Conservation (phyloP, 2,329 filamentous ascomycete genomes). For the Neodidymelliopsis sp. region DNA sequence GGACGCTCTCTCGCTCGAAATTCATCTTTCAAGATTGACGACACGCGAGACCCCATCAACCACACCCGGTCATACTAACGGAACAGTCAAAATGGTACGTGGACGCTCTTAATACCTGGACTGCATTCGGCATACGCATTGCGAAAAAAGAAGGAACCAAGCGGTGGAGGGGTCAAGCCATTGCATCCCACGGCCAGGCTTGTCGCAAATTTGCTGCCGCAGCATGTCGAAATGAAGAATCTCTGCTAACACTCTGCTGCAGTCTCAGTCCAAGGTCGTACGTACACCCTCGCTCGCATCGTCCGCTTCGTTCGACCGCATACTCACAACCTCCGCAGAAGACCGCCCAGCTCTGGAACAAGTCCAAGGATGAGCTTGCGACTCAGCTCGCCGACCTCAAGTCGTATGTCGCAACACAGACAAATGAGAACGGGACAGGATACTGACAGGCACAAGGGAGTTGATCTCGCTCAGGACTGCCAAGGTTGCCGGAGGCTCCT, state of each 20-base stretch:
- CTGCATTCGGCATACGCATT: slow-evolving; percentile 12
- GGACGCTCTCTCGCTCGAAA: slow-evolving; percentile 32
- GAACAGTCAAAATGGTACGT: slow-evolving; percentile 50
- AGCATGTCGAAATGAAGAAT: slow-evolving; percentile 13
- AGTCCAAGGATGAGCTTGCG: slow-evolving; percentile 97
- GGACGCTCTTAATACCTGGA: slow-evolving; percentile 23
- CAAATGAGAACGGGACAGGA: slow-evolving; percentile 15
- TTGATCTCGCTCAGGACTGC: slow-evolving; percentile 95
- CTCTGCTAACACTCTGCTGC: slow-evolving; percentile 12
- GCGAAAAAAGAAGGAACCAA: slow-evolving; percentile 18
- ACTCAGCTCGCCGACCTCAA: slow-evolving; percentile 64
- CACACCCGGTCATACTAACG: slow-evolving; percentile 47
- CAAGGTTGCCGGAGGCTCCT: slow-evolving; percentile 93
- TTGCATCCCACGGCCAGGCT: slow-evolving; percentile 27
- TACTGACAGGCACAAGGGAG: slow-evolving; percentile 63
- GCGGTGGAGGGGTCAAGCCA: slow-evolving; percentile 22
- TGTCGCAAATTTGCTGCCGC: slow-evolving; percentile 30
- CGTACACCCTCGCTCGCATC: slow-evolving; percentile 31
- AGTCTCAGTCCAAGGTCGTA: slow-evolving; percentile 65
- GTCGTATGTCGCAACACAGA: slow-evolving; percentile 39
- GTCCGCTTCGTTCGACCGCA: slow-evolving; percentile 38
- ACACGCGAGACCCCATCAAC: slow-evolving; percentile 50
- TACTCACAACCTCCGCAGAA: slow-evolving; percentile 61
- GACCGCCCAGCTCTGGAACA: slow-evolving; percentile 95
- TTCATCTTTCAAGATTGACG: slow-evolving; percentile 39